Percentiles rank a stretch among this genome's conserved stretches.
These are phyloP conservation scores for Chaetomium strumarium DNA, from an alignment of 2,329 filamentous ascomycete species.

Conservation along the genomic window DNA sequence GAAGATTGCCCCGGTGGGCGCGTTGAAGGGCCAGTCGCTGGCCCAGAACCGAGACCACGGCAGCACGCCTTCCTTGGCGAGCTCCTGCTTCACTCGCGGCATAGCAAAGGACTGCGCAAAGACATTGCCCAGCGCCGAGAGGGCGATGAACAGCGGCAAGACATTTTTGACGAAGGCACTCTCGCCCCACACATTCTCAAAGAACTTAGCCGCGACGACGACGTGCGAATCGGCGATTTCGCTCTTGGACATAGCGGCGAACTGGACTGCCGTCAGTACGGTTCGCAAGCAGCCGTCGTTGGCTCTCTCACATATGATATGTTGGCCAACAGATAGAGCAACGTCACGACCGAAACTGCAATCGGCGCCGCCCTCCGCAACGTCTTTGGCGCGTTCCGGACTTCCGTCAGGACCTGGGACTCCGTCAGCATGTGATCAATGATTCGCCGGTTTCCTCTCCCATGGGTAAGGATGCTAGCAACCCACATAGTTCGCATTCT, in stretches of 20 bases:
- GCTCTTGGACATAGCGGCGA: constrained; percentile 28
- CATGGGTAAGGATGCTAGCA: not conserved
- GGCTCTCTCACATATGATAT: constrained; percentile 30
- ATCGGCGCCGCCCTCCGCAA: constrained; percentile 31
- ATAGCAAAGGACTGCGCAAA: constrained; percentile 31
- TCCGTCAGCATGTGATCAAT: not conserved
- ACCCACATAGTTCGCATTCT: constrained; percentile 34
- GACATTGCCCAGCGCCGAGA: constrained; percentile 31
- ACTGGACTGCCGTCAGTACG: constrained; percentile 15
- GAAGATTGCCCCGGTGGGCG: constrained; percentile 31
- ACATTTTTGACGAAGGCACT: constrained; percentile 26
- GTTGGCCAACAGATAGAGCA: constrained; percentile 34
- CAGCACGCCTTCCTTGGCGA: constrained; percentile 32
- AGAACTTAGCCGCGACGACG: constrained; percentile 29
- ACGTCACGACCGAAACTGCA: constrained; percentile 29
- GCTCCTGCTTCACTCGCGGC: constrained; percentile 33
- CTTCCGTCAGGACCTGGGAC: constrained; percentile 30
- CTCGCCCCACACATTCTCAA: constrained; percentile 31
- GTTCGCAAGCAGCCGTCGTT: too few species aligned
- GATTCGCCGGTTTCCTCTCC: not conserved
- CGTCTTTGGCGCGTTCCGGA: constrained; percentile 28
- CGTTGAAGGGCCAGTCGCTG: constrained; percentile 32
- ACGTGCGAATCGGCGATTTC: constrained; percentile 25
- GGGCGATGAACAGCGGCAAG: constrained; percentile 29
- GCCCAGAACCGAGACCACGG: constrained; percentile 33